phyloP scores from a whole-genome alignment of 192 early-diverging fungal genomes.

The Coemansia sp. region DNA sequence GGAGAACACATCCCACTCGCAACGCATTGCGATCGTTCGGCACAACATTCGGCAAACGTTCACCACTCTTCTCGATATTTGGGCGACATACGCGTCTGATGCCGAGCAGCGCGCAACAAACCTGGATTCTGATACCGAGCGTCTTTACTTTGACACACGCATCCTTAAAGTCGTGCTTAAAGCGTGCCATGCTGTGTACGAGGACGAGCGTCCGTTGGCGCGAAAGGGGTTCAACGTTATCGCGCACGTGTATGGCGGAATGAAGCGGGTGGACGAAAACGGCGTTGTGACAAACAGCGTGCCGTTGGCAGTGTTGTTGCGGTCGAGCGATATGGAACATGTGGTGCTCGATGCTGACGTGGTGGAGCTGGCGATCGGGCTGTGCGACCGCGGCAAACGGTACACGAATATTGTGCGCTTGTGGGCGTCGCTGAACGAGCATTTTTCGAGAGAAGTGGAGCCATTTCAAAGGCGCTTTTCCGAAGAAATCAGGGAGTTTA shows the following conservation, averaged over 20 bases:
- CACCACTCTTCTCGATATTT: slow-evolving; percentile 20
- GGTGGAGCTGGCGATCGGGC: slow-evolving; percentile 29
- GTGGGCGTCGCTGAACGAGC: slow-evolving; percentile 37
- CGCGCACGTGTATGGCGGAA: slow-evolving; percentile 40
- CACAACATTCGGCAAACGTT: slow-evolving; percentile 26
- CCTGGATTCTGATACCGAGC: background rate
- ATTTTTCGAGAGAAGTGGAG: slow-evolving; percentile 23
- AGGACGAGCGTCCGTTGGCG: slow-evolving; percentile 33
- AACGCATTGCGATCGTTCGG: slow-evolving; percentile 15
- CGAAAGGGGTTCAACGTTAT: slow-evolving; percentile 31
- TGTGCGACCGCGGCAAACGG: slow-evolving; percentile 38
- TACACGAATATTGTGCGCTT: slow-evolving; percentile 44
- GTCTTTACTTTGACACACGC: slow-evolving; percentile 9
- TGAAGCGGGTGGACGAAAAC: background rate
- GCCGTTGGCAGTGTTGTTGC: slow-evolving; percentile 24
- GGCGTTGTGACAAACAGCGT: background rate
- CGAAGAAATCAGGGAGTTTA: background rate
- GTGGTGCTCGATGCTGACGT: slow-evolving; percentile 23
- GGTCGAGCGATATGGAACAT: background rate
- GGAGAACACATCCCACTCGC: background rate
- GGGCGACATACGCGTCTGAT: slow-evolving; percentile 30
- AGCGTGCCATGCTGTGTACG: slow-evolving; percentile 34
- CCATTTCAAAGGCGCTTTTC: slow-evolving; percentile 3
- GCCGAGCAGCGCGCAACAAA: slow-evolving; percentile 14
- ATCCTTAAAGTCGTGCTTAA: slow-evolving; percentile 31